Evolutionary conservation across 768 basidiomycete species (phyloP), one percentile per base, ranked within the genome.

Genomic region (Pisolithus microcarpus): DNA sequence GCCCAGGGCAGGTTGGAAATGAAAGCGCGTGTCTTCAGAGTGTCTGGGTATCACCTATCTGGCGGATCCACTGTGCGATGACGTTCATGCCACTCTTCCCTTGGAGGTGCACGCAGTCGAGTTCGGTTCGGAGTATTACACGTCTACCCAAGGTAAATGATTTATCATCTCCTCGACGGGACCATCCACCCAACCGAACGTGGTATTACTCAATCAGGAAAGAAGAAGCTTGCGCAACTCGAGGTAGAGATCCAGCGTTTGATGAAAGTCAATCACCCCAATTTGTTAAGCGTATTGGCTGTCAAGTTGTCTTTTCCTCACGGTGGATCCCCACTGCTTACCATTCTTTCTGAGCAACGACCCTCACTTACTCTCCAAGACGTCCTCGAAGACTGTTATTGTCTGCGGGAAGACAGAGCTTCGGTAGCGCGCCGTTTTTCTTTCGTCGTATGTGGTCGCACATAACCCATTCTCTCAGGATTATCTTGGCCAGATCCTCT

Each of bases 41-140:
- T 75, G 73, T 39, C 69, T 89, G 28, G 87, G 85, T 1, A 81
- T 77, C 9, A 71, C 79, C 0, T 90, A 85, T 65, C 72, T 81
- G 49, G 88, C 86, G 0, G 87, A 89, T 53, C 88, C 89, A 7
- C 66, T 91, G 15, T 80, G 80, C 59, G 85, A 89, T 52, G 79
- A 84, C 54, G 70, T 78, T 15, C 70, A 76, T 52, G 70, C 70
- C n/a, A 74, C 75, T 2, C 65, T 80, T 15, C 80, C 83, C 23
- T 71, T 92, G 5, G 87, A 90, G 58, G 70, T 91, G 9, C 77
- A 82, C 58, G 69, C 80, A 5, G 73, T 88, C 21, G 74, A 74
- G 16, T 91, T 92, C 58, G 72, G 77, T 43, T 76, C 84, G 1
- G 72, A 74, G 18, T 89, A 91, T 60, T 91, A 91, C 60, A 70